These are phyloP conservation scores for Austroboletus eburneus DNA, from an alignment of 768 basidiomycete genomes.

Conservation along the genomic window DNA sequence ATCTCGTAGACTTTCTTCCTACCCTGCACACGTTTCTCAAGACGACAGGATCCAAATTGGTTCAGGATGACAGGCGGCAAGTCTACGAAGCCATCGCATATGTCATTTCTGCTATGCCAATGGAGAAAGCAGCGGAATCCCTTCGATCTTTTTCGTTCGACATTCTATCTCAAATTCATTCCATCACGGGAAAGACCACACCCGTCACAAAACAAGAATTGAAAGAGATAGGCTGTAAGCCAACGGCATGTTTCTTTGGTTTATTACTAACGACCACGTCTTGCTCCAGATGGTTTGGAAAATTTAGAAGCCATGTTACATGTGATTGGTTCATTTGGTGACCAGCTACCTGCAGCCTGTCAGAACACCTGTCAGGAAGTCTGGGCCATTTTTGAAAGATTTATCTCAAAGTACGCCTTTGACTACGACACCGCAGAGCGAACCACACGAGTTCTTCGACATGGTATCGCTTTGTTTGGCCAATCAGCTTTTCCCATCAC, in stretches of 20 bases:
- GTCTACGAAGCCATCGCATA: constrained; percentile 95
- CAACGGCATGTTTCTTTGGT: neutral
- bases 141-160: constrained; percentile 85
- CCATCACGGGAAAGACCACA: constrained; percentile 48
- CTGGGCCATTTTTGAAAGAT: constrained; percentile 78
- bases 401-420: constrained; percentile 74
- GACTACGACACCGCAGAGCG: constrained; percentile 79
- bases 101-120: constrained; percentile 92
- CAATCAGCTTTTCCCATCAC: constrained; percentile 60
- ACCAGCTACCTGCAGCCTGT: constrained; percentile 78
- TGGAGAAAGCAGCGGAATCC: constrained; percentile 81
- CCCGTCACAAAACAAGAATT: constrained; percentile 68
- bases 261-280: constrained; percentile 7
- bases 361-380: constrained; percentile 73
- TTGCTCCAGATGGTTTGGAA: constrained; percentile 70
- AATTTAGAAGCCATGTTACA: constrained; percentile 90
- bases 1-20: constrained; percentile 87
- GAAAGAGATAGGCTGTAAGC: constrained; percentile 62
- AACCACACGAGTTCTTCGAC: constrained; percentile 76
- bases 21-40: constrained; percentile 87
- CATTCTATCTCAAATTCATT: constrained; percentile 74
- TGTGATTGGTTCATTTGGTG: constrained; percentile 77
- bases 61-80: constrained; percentile 84
- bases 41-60: constrained; percentile 72
- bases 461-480: constrained; percentile 81